Evolutionary conservation across 2,329 filamentous ascomycete species (phyloP), one percentile per base, ranked within the genome.

Genomic region (Ceratocystis eucalypticola): DNA sequence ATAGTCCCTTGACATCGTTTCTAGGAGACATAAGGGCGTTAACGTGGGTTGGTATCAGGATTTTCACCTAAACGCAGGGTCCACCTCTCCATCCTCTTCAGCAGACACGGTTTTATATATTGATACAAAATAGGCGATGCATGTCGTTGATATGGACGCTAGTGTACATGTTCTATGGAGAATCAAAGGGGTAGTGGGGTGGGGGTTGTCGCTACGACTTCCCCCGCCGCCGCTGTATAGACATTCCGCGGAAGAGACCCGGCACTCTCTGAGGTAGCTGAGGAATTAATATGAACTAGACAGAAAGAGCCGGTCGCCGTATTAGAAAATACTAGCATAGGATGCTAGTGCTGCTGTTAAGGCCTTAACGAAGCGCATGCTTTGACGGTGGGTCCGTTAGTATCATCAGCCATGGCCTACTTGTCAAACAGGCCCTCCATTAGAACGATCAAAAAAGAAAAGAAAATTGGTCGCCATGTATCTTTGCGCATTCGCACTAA

Each of bases 181-280:
- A 63, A 63, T 63, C 61, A 17, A 63, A 45, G 61, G 44, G 61
- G 61, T 45, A 59, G 53, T 59, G 53, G 53, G 53, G 46, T 59
- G 53, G 53, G 53, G 46, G 33, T 50, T 20, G 53, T 57, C 28
- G 17, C 53, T 57, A 28, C 12, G 53, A 28, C 53, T 17, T 7
- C 28, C 28, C 41, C 61, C 44, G 22, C 20, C 28, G 61, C 46
- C 8, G 61, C 25, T 63, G 44, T 17, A 3, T 25, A 63, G 45
- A 8, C 61, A 50, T 15, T 7, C 61, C 61, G 61, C 61, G 61
- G 61, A 20, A 45, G 20, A 45, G 25, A 17, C n/a, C 45, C 61
- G 61, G 61, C 30, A 44, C 28, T 30, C 61, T 30, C 44, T 50
- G 25, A 44, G 20, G 50, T 25, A 28, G 53, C 53, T 30, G 30